Evolutionary conservation across 495 filamentous ascomycete species (phyloP).

Genomic region (Aspergillus conjunctus): DNA sequence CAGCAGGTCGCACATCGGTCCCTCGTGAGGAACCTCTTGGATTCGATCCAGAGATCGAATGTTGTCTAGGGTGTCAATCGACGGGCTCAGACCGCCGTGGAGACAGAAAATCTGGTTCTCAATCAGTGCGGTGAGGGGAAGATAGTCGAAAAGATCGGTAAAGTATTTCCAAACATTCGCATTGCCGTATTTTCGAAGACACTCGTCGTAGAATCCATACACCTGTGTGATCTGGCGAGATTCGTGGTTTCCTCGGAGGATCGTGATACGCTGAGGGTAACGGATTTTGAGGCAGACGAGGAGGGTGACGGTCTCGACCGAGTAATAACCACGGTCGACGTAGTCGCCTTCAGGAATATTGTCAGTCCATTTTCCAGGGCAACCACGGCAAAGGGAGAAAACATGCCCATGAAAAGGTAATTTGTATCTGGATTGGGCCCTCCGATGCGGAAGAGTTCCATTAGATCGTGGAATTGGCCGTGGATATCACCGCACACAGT

Average conservation of each 20-base stretch:
- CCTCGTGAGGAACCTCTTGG: conserved; percentile 97
- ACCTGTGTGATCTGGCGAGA: conserved; percentile 97
- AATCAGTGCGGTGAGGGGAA: conserved; percentile 96
- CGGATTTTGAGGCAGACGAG: conserved; percentile 94
- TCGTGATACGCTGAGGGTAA: conserved; percentile 94
- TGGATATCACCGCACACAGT: conserved; percentile 94
- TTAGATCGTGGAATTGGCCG: conserved; percentile 90
- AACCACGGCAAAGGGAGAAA: conserved; percentile 9
- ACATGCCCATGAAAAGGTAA: conserved; percentile 88
- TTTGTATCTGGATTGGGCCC: conserved; percentile 92
- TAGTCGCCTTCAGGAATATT: conserved; percentile 72
- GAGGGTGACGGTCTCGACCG: conserved; percentile 92
- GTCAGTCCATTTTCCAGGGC: neutral
- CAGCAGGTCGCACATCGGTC: conserved; percentile 96
- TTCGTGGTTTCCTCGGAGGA: conserved; percentile 95
- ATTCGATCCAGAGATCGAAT: conserved; percentile 94
- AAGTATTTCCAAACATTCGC: conserved; percentile 99
- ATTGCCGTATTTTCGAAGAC: conserved; percentile 95
- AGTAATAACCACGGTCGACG: conserved; percentile 96
- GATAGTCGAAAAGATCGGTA: conserved; percentile 98
- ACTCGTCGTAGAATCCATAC: conserved; percentile 98
- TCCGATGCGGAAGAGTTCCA: conserved; percentile 93
- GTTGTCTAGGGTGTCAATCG: conserved; percentile 97
- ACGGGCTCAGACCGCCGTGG: conserved; percentile 92
- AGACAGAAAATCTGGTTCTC: conserved; percentile 99